Evolutionary conservation across 2,329 filamentous ascomycete genomes (phyloP), one percentile per base, ranked within the genome.

Genomic region (Lojkania enalia): DNA sequence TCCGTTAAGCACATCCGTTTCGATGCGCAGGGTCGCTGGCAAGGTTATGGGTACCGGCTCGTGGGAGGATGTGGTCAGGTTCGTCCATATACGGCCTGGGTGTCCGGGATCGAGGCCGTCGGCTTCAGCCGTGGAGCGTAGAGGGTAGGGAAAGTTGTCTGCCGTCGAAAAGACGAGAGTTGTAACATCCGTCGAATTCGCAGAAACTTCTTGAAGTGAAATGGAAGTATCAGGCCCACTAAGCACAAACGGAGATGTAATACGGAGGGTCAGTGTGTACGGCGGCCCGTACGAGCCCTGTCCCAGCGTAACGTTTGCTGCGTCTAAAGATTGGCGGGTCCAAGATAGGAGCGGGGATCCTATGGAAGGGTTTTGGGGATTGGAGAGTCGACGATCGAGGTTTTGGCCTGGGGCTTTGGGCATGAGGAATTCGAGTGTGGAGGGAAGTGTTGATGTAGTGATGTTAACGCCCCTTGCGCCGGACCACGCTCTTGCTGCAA

Each of bases 11-110:
- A 67, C 58, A 39, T 79, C 73, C 0, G 75, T 76, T 15, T 66
- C 66, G 12, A 80, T 72, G 0, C 64, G 72, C 3, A 79, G 54
- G 0, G 61, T 58, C 0, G 60, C 64, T 0, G 67, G 63, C 1
- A 62, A 35, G 0, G 60, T 51, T 2, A 80, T 49, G 0, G 46
- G 52, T 0, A 78, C 69, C 3, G 61, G 58, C 13, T 69, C 55
- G 46, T 81, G 78, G 0, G 71, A 71, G 0, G 77, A 79, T 1
- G 64, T 63, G 0, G 75, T 75, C 2, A 60, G 52, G 46, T 81
- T 81, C 1, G 64, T 63, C 77, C 77, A 81, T 36, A 81, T 80
- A 2, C 78, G 70, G 0, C 78, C 78, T 0, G 74, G 76, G 19
- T 75, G 72, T 0, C 67, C 72, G 0, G 69, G 56, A 19, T 80